Evolutionary conservation across 495 filamentous ascomycete species (phyloP).

Genomic region (Gamarada debralockiae): DNA sequence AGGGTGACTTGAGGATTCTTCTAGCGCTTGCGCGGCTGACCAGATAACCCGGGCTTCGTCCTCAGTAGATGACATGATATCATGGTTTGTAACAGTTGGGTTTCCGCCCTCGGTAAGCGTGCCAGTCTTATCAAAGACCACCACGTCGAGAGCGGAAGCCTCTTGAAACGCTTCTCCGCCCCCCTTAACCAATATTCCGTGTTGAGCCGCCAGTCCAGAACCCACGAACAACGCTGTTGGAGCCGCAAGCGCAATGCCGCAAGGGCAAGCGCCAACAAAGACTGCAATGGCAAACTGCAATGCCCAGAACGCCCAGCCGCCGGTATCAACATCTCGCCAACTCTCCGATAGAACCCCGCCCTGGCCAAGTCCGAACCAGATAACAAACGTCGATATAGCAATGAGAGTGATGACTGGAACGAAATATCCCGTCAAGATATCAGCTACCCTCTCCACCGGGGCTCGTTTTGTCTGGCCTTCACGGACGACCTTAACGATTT

Average conservation of each 20-base stretch:
- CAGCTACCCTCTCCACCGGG: conserved; percentile 80
- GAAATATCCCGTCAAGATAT: conserved; percentile 83
- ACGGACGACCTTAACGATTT: conserved; percentile 82
- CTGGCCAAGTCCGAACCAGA: conserved; percentile 74
- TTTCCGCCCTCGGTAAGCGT: conserved; percentile 84
- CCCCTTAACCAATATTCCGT: conserved; percentile 87
- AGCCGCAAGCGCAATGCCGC: conserved; percentile 84
- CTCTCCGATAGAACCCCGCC: conserved; percentile 59
- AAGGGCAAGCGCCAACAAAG: conserved; percentile 92
- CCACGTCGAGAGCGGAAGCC: conserved; percentile 74
- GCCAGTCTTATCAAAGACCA: conserved; percentile 98
- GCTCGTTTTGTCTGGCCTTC: conserved; percentile 89
- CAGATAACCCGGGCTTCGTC: no score
- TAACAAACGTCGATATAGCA: conserved; percentile 75
- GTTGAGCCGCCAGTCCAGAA: conserved; percentile 75
- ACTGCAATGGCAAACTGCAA: conserved; percentile 90
- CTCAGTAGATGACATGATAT: no score
- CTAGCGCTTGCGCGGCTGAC: no score
- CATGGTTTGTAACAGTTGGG: conserved; percentile 74
- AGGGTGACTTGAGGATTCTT: conserved; percentile 82
- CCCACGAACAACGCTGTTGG: conserved; percentile 92
- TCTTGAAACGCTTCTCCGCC: conserved; percentile 94
- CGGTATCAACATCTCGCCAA: conserved; percentile 61
- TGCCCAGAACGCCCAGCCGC: conserved; percentile 83
- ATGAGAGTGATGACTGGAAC: conserved; percentile 79